These are phyloP conservation scores for Komagataella populi DNA, from an alignment of 805 yeast genomes.

Conservation along the genomic window DNA sequence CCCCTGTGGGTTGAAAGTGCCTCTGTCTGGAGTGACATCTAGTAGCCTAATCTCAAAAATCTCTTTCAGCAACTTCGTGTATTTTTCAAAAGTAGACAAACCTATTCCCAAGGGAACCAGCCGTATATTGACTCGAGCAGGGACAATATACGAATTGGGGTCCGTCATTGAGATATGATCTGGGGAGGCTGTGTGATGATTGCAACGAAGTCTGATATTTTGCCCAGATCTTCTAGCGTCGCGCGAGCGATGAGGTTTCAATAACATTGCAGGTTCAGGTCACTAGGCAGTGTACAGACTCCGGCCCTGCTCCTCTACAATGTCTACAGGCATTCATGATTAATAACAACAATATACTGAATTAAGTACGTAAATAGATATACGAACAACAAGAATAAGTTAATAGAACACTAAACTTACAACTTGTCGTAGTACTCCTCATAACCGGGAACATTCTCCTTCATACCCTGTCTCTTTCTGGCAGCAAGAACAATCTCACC, in stretches of 20 bases:
- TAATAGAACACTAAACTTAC: slow-evolving; percentile 21
- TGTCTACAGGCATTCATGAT: not conserved
- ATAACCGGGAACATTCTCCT: slow-evolving; percentile 97
- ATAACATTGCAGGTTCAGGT: not conserved
- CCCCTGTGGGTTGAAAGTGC: slow-evolving; percentile 71
- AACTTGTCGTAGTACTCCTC: slow-evolving; percentile 96
- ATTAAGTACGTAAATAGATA: not conserved
- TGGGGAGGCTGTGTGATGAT: not conserved
- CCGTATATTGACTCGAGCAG: slow-evolving; percentile 52
- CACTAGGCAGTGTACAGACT: too few relatives aligned
- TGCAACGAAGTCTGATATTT: not conserved
- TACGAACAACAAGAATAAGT: not conserved
- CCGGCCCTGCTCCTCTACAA: not conserved
- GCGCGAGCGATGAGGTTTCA: not conserved
- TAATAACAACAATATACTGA: not conserved
- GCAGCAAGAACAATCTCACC: slow-evolving; percentile 43
- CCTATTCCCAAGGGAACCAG: slow-evolving; percentile 55
- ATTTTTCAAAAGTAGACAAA: slow-evolving; percentile 25
- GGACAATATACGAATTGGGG: slow-evolving; percentile 38
- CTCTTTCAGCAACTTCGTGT: slow-evolving; percentile 27
- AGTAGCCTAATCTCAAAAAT: slow-evolving; percentile 55
- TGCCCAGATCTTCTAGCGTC: not conserved
- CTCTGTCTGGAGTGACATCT: slow-evolving; percentile 57
- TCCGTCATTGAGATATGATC: slow-evolving; percentile 15
- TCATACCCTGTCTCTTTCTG: slow-evolving; percentile 95